Percentiles rank a stretch among this genome's conserved stretches.
phyloP scores from a whole-genome alignment of 345 rosid genomes.

The Streptanthus diversifolius region DNA sequence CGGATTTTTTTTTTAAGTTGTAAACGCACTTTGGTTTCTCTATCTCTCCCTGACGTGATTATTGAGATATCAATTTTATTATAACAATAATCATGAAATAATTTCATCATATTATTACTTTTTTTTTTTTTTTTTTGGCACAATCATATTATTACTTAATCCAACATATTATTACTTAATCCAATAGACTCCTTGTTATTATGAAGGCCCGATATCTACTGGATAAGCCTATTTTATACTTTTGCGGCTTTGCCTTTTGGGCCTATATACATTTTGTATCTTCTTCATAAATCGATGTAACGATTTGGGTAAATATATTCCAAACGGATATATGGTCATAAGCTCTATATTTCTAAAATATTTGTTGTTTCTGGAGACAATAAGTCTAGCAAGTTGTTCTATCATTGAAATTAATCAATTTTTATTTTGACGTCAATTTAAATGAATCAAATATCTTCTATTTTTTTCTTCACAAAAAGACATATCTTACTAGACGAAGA shows the following conservation, averaged over 20 bases:
- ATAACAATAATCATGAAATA: neutral
- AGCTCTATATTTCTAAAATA: neutral
- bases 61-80: slow-evolving; percentile 7
- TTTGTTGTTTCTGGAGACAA: neutral
- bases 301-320: neutral
- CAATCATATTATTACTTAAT: no score
- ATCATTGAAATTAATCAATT: neutral
- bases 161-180: no score
- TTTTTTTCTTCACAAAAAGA: neutral
- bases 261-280: neutral
- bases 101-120: neutral
- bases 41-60: neutral
- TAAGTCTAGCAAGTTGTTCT: neutral
- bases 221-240: neutral
- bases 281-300: neutral
- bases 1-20: neutral
- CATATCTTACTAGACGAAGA: neutral
- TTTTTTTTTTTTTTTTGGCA: no score
- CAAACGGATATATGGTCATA: neutral
- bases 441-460: neutral
- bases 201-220: neutral
- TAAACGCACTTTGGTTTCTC: slow-evolving; percentile 8
- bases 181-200: neutral
- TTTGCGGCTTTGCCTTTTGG: neutral
- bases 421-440: no score